Percentiles rank a stretch among this genome's conserved stretches.
phyloP scores from a whole-genome alignment of 352 stramenopile species.

The Globisporangium mamillatum region DNA sequence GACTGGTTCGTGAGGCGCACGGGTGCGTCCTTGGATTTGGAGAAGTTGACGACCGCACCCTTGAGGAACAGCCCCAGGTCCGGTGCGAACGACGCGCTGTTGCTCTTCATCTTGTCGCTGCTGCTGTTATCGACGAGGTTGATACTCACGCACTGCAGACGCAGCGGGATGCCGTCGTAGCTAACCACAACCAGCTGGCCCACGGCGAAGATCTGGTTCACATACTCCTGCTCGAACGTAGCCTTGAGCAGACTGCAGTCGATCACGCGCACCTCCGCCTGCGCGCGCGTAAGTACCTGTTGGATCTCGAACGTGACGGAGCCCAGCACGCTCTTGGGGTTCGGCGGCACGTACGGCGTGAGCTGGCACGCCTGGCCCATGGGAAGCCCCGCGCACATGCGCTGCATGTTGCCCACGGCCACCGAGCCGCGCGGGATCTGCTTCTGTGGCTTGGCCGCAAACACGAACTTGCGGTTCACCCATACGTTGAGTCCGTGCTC shows the following conservation, averaged over 20 bases:
- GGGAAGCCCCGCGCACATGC: slow-evolving; percentile 70
- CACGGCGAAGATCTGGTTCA: slow-evolving; percentile 69
- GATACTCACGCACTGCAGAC: slow-evolving; percentile 53
- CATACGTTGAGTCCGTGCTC: slow-evolving; percentile 78
- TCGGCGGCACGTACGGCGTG: slow-evolving; percentile 55
- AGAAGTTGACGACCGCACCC: slow-evolving; percentile 72
- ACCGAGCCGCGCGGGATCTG: slow-evolving; percentile 54
- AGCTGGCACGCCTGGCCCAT: slow-evolving; percentile 65
- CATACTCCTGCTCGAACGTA: slow-evolving; percentile 68
- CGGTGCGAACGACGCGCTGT: slow-evolving; percentile 31
- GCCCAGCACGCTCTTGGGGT: slow-evolving; percentile 43
- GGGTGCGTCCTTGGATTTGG: slow-evolving; percentile 71
- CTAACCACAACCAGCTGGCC: slow-evolving; percentile 72
- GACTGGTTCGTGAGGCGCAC: slow-evolving; percentile 81
- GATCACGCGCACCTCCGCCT: slow-evolving; percentile 57
- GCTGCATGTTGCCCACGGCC: slow-evolving; percentile 75
- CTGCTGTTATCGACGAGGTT: slow-evolving; percentile 49
- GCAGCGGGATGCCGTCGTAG: slow-evolving; percentile 61
- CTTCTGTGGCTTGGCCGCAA: slow-evolving; percentile 73
- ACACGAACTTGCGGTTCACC: slow-evolving; percentile 81
- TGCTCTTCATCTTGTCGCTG: slow-evolving; percentile 19
- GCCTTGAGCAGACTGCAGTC: slow-evolving; percentile 73
- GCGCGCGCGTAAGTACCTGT: slow-evolving; percentile 64
- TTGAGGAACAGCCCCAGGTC: slow-evolving; percentile 54
- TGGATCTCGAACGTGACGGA: slow-evolving; percentile 85